These are phyloP conservation scores for Raphanus sativus DNA, from an alignment of 345 rosid species.

Conservation along the genomic window DNA sequence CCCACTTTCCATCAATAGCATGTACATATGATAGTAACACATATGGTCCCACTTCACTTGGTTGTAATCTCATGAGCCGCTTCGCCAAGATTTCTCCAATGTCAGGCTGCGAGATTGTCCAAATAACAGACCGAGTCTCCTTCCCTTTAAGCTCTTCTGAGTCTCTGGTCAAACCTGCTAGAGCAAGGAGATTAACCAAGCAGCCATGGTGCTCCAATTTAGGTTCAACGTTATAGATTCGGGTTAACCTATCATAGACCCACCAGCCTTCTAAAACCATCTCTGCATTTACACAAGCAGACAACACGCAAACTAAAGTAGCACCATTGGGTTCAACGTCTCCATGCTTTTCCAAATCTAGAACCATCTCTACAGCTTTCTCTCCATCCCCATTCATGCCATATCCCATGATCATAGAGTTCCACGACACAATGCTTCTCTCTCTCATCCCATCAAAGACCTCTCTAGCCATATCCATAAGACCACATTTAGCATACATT, in stretches of 20 bases:
- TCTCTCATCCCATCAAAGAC: conserved; percentile 47
- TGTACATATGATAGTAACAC: conserved; percentile 52
- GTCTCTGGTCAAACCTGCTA: conserved; percentile 47
- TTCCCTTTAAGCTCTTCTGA: conserved; percentile 38
- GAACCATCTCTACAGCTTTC: conserved; percentile 52
- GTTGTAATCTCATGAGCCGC: conserved; percentile 50
- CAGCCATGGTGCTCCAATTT: conserved; percentile 63
- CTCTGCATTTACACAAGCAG: conserved; percentile 54
- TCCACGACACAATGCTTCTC: conserved; percentile 53
- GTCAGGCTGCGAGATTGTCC: conserved; percentile 30
- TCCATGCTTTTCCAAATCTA: conserved; percentile 53
- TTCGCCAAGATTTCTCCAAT: conserved; percentile 54
- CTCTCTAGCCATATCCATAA: conserved; percentile 44
- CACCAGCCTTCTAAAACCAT: conserved; percentile 74
- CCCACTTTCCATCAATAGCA: conserved; percentile 60
- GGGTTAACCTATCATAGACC: conserved; percentile 54
- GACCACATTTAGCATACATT: conserved; percentile 48
- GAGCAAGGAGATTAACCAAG: conserved; percentile 54
- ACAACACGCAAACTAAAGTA: conserved; percentile 55
- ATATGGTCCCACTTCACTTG: conserved; percentile 47
- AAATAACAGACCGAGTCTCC: conserved; percentile 42
- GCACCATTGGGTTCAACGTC: conserved; percentile 44
- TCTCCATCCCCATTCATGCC: conserved; percentile 59
- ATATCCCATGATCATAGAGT: conserved; percentile 67
- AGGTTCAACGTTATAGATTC: conserved; percentile 52